Evolutionary conservation across 768 basidiomycete species (phyloP), one percentile per base, ranked within the genome.

Genomic region (Suillus tomentosus): DNA sequence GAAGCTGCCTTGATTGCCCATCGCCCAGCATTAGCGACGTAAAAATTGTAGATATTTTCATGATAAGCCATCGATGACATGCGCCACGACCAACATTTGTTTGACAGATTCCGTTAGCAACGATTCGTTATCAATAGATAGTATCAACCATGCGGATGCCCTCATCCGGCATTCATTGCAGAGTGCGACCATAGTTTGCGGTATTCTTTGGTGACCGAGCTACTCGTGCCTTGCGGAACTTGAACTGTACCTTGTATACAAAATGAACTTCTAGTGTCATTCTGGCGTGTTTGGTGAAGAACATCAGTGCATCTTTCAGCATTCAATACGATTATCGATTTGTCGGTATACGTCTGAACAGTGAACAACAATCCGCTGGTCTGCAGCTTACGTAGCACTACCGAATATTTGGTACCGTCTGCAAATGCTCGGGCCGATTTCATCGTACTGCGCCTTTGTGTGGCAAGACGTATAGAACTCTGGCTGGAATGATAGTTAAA

Each of bases 391-490:
- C 43, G 90, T 92, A 50, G 91, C 91, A 71, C 91, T 93, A 65
- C 94, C 94, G 71, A 96, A 96, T 69, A 96, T 95, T 77, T 94
- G 91, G 82, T 95, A 96, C 65, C 94, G 85, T 73, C 94, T 85
- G 79, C 92, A 94, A 69, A 96, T 95, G 73, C 91, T 93, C 15
- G 94, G 94, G 17, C 94, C 94, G 62, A 95, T 84, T 78, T 95
- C 94, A 73, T 95, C 94, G 73, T 96, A 97, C 70, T 97, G 94
- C 24, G 91, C 93, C 74, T 95, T 94, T 57, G 92, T 94, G 79
- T 95, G 95, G 78, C 94, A 96, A 59, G 88, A 95, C 7, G 89
- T 88, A 79, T 96, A 96, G 76, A 98, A 99, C 71, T 96, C 95
- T 69, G 96, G 95, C 92, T 96, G 71, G 27, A 66, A 62, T 58